Evolutionary conservation across 225 moss, liverwort and hornwort genomes (phyloP).

Genomic region (Sphagnum contortum): DNA sequence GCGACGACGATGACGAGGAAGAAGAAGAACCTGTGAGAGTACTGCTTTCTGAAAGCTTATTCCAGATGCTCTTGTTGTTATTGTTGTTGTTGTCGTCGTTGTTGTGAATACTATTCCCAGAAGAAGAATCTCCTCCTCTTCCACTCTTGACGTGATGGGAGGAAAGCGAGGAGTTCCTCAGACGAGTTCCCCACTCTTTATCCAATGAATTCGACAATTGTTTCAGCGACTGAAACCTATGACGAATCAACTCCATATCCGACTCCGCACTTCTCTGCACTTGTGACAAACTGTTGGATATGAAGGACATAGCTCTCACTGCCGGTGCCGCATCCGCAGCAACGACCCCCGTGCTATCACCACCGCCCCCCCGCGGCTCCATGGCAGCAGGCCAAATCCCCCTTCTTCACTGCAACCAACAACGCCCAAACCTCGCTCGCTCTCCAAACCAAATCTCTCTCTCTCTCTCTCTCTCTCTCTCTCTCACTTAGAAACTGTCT

Average conservation of each 20-base stretch:
- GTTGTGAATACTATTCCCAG: too few species aligned
- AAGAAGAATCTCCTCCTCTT: too few species aligned
- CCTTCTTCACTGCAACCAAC: too few species aligned
- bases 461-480: too few species aligned
- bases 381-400: too few species aligned
- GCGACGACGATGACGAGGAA: constrained; percentile 31
- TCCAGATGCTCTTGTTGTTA: constrained; percentile 68
- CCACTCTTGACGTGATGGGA: constrained; percentile 3
- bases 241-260: constrained; percentile 77
- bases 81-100: constrained; percentile 28
- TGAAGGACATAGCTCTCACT: constrained; percentile 76
- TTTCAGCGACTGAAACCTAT: constrained; percentile 79
- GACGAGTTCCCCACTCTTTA: constrained; percentile 82
- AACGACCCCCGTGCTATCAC: constrained; percentile 12
- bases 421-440: too few species aligned
- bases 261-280: constrained; percentile 94
- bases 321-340: constrained; percentile 53
- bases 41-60: constrained; percentile 69
- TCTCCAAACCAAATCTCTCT: too few species aligned
- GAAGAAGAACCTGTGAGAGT: constrained; percentile 47
- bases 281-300: constrained; percentile 83
- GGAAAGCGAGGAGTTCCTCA: constrained; percentile 49
- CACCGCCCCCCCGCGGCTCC: too few species aligned
- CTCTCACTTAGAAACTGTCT: too few species aligned
- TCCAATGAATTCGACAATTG: constrained; percentile 83